These are phyloP conservation scores for Fusarium paranaense DNA, from an alignment of 2,329 filamentous ascomycete species.

Conservation along the genomic window DNA sequence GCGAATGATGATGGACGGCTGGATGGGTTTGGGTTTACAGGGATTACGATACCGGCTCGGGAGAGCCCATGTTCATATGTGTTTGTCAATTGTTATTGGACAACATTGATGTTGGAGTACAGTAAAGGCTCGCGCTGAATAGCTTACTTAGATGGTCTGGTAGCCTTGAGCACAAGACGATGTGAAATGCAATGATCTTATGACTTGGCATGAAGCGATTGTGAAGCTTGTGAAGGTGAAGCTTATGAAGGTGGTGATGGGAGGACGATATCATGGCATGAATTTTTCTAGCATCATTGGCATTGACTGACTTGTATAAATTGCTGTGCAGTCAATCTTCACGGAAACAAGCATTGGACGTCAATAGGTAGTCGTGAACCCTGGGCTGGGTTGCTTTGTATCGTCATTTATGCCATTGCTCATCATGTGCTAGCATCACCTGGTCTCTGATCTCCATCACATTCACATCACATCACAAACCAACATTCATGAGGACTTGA, in stretches of 20 bases:
- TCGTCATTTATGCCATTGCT: background rate
- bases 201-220: background rate
- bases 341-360: background rate
- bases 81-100: background rate
- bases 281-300: background rate
- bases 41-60: background rate
- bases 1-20: background rate
- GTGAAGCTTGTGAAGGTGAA: no score
- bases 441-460: background rate
- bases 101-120: background rate
- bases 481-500: constrained; percentile 43
- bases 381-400: background rate
- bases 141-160: background rate
- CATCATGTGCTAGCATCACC: background rate
- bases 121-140: background rate
- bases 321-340: background rate
- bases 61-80: background rate
- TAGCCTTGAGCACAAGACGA: background rate
- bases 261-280: no score
- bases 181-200: background rate
- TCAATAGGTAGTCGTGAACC: background rate
- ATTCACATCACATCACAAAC: constrained; percentile 5
- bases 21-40: background rate
- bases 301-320: background rate
- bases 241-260: no score